These are phyloP conservation scores for Colletotrichum sojae DNA, from an alignment of 2,329 filamentous ascomycete species.

Conservation along the genomic window DNA sequence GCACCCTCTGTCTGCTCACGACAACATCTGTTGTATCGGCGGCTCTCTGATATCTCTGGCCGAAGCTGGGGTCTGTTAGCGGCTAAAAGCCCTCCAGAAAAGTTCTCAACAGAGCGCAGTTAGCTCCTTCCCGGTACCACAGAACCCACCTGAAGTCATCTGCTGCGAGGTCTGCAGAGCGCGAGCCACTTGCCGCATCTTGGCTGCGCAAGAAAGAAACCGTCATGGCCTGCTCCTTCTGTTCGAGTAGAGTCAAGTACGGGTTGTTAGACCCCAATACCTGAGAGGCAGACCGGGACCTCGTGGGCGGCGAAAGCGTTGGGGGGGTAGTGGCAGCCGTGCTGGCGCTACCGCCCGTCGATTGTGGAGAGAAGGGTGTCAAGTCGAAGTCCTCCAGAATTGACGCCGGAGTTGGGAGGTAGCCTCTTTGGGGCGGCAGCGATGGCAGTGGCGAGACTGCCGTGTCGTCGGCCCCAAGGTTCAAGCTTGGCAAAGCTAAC, in stretches of 20 bases:
- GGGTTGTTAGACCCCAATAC: slow-evolving; percentile 44
- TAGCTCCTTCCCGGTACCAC: neutral
- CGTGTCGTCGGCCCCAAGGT: neutral
- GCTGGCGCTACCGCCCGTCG: slow-evolving; percentile 23
- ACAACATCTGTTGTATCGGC: slow-evolving; percentile 46
- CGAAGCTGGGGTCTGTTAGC: slow-evolving; percentile 46
- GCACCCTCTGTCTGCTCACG: slow-evolving; percentile 49
- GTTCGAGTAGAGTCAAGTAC: slow-evolving; percentile 49
- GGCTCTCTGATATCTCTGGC: slow-evolving; percentile 52
- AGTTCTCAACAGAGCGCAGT: too few species aligned
- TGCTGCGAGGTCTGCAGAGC: slow-evolving; percentile 43
- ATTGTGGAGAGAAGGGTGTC: slow-evolving; percentile 28
- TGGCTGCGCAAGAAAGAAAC: slow-evolving; percentile 48
- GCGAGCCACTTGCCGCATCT: slow-evolving; percentile 40
- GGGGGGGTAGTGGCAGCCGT: slow-evolving; percentile 33
- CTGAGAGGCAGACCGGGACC: slow-evolving; percentile 7
- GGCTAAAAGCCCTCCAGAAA: neutral
- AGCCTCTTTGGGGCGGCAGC: slow-evolving; percentile 17
- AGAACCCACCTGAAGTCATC: slow-evolving; percentile 51
- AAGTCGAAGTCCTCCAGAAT: slow-evolving; percentile 40
- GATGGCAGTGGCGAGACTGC: neutral
- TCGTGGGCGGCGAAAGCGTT: slow-evolving; percentile 42
- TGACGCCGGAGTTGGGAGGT: slow-evolving; percentile 33
- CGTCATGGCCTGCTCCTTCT: slow-evolving; percentile 50
- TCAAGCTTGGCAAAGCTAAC: neutral